phyloP scores from a whole-genome alignment of 2,329 filamentous ascomycete species.

The Didymellaceae sp. region DNA sequence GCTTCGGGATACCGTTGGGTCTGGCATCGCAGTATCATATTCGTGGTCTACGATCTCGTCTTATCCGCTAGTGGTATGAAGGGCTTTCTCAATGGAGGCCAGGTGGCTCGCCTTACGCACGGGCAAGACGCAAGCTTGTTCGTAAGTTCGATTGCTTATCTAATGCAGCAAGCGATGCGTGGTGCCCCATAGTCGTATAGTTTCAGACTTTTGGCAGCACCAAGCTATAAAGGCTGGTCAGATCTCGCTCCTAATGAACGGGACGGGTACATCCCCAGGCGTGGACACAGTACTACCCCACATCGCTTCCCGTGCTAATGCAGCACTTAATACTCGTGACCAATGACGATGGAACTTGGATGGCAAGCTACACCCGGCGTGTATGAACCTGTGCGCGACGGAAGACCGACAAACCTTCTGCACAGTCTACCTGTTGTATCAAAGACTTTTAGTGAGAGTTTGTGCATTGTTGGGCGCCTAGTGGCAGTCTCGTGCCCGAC shows the following conservation, averaged over 20 bases:
- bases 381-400: not conserved
- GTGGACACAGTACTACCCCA: too few relatives aligned
- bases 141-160: too few relatives aligned
- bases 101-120: too few relatives aligned
- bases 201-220: too few relatives aligned
- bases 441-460: not conserved
- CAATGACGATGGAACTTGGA: not conserved
- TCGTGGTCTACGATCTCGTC: conserved; percentile 19
- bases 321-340: too few relatives aligned
- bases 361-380: not conserved
- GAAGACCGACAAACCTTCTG: conserved; percentile 1
- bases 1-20: conserved; percentile 29
- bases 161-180: too few relatives aligned
- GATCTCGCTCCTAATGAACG: too few relatives aligned
- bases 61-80: not conserved
- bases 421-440: conserved; percentile 1
- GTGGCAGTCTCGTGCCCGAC: conserved; percentile 9
- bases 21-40: conserved; percentile 36
- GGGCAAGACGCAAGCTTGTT: not conserved
- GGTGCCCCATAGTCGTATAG: too few relatives aligned
- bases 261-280: too few relatives aligned
- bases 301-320: too few relatives aligned
- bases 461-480: conserved; percentile 15
- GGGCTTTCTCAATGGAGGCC: too few relatives aligned
- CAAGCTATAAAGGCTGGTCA: too few relatives aligned